phyloP scores from a whole-genome alignment of 805 yeast species.

The Zygosaccharomyces gambellarensis region DNA sequence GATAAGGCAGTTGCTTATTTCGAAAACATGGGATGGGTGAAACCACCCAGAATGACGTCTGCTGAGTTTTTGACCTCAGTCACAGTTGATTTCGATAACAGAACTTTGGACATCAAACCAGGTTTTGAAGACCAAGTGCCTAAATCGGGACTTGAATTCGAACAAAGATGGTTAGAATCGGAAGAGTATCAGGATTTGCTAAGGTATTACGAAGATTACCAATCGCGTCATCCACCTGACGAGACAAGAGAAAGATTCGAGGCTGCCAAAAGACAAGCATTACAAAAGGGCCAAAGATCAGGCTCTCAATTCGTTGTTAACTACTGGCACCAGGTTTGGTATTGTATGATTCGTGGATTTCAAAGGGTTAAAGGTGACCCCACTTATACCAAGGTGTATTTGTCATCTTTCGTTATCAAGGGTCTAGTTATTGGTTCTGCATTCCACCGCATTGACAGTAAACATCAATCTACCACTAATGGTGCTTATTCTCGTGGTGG shows the following conservation, averaged over 20 bases:
- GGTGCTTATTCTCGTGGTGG: conserved; percentile 65
- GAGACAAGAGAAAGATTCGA: conserved; percentile 39
- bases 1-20: conserved; percentile 51
- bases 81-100: conserved; percentile 57
- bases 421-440: conserved; percentile 59
- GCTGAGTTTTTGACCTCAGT: conserved; percentile 64
- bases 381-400: conserved; percentile 47
- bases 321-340: conserved; percentile 46
- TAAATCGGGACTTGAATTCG: conserved; percentile 52
- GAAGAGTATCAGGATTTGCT: conserved; percentile 44
- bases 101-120: conserved; percentile 40
- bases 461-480: conserved; percentile 39
- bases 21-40: conserved; percentile 55
- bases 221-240: conserved; percentile 40
- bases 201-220: conserved; percentile 38
- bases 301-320: conserved; percentile 42
- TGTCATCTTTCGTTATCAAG: conserved; percentile 51
- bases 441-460: conserved; percentile 45
- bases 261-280: conserved; percentile 40
- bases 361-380: conserved; percentile 53
- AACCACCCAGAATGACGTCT: conserved; percentile 61
- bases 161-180: conserved; percentile 54
- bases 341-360: conserved; percentile 50
- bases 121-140: conserved; percentile 54
- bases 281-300: conserved; percentile 37